Base-by-base conservation (phyloP, 1,139 yeast species). In the Zygoascus meyerae region DNA sequence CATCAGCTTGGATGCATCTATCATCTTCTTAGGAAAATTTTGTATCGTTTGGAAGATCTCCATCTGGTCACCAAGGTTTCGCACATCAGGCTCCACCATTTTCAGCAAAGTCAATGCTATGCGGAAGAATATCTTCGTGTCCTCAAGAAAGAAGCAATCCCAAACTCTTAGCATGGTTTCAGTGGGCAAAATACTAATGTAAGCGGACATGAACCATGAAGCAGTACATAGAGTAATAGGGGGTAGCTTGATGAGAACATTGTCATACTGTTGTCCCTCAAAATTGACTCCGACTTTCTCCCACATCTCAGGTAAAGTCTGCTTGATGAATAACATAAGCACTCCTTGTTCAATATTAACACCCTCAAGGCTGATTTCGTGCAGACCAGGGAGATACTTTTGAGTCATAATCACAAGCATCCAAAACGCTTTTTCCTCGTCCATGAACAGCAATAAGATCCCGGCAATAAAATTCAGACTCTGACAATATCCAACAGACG, bases 201-300 rank as follows among this genome's bases (percentile, higher is more conserved):
- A 92, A 5, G 87, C 77, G 53, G 96, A 85, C 98, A 92, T 92
- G 63, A 92, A 92, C 98, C 98, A 92, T 42, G 95, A 83, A 0
- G 97, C 90, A 0, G 97, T 90, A 54, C 95, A 95, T 38, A 92
- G 72, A 0, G 97, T 86, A 4, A 92, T 79, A 0, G 97, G 95
- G 1, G 98, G 98, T 44, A 89, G 67, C 55, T 84, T 80, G 16
- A 79, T 72, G 44, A 90, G 71, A 46, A 84, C 83, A 60, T 83
- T 89, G 52, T 79, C 82, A 41, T 77, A 69, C 40, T 74, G 61
- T 35, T 55, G 48, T 29, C 67, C 70, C 40, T 68, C 74, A 44
- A 53, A 66, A 55, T 66, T 65, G 21, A 64, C 62, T 7, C 73
- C 70, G 14, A 79, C 67, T 44, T 70, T 70, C 11, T 67, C 67